Evolutionary conservation across 441 rosid species (phyloP), one percentile per base, ranked within the genome.

Genomic region (Aquilaria agallochum): DNA sequence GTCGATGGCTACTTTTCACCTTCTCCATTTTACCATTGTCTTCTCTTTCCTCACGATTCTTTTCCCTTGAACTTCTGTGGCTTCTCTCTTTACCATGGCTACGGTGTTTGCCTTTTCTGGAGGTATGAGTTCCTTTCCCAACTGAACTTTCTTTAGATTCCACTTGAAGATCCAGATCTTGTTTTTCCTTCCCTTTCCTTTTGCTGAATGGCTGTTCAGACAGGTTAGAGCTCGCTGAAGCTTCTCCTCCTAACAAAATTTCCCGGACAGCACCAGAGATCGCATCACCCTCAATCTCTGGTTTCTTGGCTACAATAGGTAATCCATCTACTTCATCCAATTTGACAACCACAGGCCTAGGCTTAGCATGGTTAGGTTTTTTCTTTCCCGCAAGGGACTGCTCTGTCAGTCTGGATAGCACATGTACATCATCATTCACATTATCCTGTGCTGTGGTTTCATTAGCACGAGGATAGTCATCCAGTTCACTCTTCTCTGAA

Each of bases 321-420:
- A 69, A 64, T 31, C 53, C 83, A 59, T 82, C 86, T 63, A 78
- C 92, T 47, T 81, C 95, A 63, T 88, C 91, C 68, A 93, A 82
- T 75, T 82, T 90, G 69, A 93, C 91, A 56, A 90, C 97, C 55
- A 90, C 88, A 53, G 97, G 97, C 77, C 97, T 86, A 36, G 85
- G 82, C 68, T 90, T 93, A 62, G 75, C 76, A 55, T 72, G 65
- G 60, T 68, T 83, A 14, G 81, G 63, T 64, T 83, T 88, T 74
- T 64, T 80, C 83, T 74, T 82, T 3, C 78, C 62, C 46, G 59
- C 60, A 42, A 81, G 72, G 15, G 92, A 81, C 58, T 80, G 80
- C 46, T 73, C 81, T 3, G 95, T 62, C 48, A 81, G 81, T 78
- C 77, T 76, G 66, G 68, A 73, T 33, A 78, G 77, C 80, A 81